phyloP scores from a whole-genome alignment of 139 green algal species.

The Chlamydomonas sp. region DNA sequence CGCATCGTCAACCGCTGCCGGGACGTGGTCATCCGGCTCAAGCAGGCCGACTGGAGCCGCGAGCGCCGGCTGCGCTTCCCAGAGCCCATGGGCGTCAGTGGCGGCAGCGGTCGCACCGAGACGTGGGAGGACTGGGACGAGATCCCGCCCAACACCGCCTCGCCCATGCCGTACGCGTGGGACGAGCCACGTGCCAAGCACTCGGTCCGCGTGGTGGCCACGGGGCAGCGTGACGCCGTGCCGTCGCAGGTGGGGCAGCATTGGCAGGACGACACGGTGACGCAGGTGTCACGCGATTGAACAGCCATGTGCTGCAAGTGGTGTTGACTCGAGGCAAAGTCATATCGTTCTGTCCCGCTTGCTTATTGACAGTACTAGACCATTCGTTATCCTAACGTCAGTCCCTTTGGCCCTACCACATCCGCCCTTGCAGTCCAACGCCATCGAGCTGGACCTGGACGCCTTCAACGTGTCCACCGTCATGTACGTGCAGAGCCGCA shows the following conservation, averaged over 20 bases:
- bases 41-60: conserved; percentile 50
- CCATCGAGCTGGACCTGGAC: conserved; percentile 30
- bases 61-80: no score
- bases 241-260: background rate
- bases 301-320: no score
- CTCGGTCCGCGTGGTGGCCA: conserved; percentile 10
- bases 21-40: conserved; percentile 75
- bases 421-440: background rate
- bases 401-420: background rate
- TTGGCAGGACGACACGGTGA: no score
- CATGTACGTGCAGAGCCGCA: conserved; percentile 24
- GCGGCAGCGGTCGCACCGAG: background rate
- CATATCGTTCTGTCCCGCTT: no score
- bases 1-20: conserved; percentile 83
- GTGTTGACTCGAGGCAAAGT: no score
- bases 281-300: no score
- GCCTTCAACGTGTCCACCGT: background rate
- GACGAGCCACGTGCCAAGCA: conserved; percentile 73
- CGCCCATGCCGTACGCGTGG: conserved; percentile 84
- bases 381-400: no score
- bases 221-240: background rate
- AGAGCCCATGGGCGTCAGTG: background rate
- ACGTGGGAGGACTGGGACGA: conserved; percentile 42
- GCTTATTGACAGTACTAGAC: no score
- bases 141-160: conserved; percentile 7